phyloP scores from a whole-genome alignment of 441 rosid species.

The Gossypium schwendimanii region DNA sequence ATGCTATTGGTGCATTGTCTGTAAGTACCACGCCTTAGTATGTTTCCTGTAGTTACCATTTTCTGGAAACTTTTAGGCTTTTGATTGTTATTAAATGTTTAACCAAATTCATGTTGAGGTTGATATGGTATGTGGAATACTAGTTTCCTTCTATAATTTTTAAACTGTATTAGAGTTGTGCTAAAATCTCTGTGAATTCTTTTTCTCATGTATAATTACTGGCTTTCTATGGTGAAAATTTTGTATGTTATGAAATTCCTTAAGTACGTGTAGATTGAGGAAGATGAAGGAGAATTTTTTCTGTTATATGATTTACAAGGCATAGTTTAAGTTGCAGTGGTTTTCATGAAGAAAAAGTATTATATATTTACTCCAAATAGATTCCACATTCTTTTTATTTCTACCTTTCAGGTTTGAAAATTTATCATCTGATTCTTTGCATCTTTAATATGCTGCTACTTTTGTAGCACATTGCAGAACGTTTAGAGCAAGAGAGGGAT shows the following conservation, averaged over 20 bases:
- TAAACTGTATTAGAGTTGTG: not conserved
- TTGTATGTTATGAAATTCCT: not conserved
- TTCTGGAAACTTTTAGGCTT: not conserved
- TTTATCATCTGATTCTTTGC: constrained; percentile 37
- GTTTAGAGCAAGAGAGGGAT: constrained; percentile 69
- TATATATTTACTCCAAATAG: not conserved
- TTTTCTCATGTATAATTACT: not conserved
- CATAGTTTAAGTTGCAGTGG: not conserved
- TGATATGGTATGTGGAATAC: not conserved
- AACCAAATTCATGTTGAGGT: not conserved
- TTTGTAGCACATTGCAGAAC: constrained; percentile 78
- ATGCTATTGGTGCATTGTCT: constrained; percentile 48
- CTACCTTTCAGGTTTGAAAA: not conserved
- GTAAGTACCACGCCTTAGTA: constrained; percentile 32
- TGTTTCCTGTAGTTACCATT: not conserved
- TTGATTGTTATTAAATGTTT: not conserved
- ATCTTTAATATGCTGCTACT: constrained; percentile 46
- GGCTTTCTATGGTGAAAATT: not conserved
- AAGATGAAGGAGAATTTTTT: not conserved
- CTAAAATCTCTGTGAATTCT: not conserved
- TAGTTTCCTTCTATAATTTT: not conserved
- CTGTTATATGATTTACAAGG: not conserved
- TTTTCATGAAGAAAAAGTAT: not conserved
- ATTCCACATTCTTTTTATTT: not conserved
- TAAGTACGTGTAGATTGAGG: not conserved